These are phyloP conservation scores for Lonicera japonica DNA, from an alignment of 129 eudicot genomes.

Conservation along the genomic window DNA sequence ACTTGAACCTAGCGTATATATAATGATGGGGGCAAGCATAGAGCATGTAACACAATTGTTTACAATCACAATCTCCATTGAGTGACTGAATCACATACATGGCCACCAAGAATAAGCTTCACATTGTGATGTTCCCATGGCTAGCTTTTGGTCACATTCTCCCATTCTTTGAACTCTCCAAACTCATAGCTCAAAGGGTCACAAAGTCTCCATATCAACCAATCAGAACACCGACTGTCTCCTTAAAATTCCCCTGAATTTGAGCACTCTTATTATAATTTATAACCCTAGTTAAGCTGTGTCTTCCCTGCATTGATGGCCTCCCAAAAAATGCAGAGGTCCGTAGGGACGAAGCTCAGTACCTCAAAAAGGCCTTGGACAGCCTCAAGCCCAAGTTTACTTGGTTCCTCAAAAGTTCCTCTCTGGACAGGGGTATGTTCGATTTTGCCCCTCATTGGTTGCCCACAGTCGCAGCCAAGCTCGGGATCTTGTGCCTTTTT, in stretches of 20 bases:
- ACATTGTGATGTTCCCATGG: slow-evolving; percentile 52
- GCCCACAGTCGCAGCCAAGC: slow-evolving; percentile 23
- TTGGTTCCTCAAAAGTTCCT: slow-evolving; percentile 19
- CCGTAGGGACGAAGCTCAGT: slow-evolving; percentile 9
- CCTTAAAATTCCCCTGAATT: slow-evolving; percentile 27
- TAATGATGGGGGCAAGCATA: too few species aligned
- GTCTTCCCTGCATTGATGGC: slow-evolving; percentile 20
- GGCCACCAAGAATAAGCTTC: slow-evolving; percentile 15
- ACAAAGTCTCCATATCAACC: slow-evolving; percentile 42
- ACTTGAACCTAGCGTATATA: too few species aligned
- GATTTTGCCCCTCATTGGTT: slow-evolving; percentile 49
- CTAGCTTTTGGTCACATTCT: slow-evolving; percentile 53
- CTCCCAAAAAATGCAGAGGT: slow-evolving; percentile 45
- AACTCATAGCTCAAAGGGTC: slow-evolving; percentile 41
- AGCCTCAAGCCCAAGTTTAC: slow-evolving; percentile 28
- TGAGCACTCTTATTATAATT: slow-evolving; percentile 12
- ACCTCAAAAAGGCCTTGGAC: slow-evolving; percentile 48
- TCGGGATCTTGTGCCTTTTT: slow-evolving; percentile 27
- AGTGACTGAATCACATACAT: background rate
- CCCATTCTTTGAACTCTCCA: slow-evolving; percentile 45
- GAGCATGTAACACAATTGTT: too few species aligned
- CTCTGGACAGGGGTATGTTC: slow-evolving; percentile 44
- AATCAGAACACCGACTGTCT: slow-evolving; percentile 53
- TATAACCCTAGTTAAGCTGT: slow-evolving; percentile 23
- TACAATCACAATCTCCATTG: too few species aligned